Evolutionary conservation across 129 eudicot species (phyloP).

Genomic region (Erigeron canadensis): DNA sequence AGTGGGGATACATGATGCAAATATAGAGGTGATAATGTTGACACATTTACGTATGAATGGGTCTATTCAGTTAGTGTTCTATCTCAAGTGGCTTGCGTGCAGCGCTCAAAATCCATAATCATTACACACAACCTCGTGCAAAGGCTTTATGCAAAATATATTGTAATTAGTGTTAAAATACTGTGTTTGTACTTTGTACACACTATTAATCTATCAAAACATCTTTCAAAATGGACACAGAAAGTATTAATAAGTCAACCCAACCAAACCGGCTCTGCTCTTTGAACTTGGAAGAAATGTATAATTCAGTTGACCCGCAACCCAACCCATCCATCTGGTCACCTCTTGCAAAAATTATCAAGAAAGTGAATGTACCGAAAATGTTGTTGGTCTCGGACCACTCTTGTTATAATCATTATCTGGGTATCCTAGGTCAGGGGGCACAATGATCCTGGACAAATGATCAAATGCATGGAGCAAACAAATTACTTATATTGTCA

Average conservation of each 20-base stretch:
- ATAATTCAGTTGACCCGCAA: not conserved
- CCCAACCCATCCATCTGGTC: not conserved
- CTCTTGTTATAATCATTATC: conserved; percentile 81
- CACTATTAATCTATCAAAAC: too few species aligned
- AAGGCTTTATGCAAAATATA: too few species aligned
- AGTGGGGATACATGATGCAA: not conserved
- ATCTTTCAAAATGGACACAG: too few species aligned
- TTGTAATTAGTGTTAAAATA: not conserved
- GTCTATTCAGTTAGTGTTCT: not conserved
- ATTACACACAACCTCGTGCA: too few species aligned
- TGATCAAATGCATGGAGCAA: conserved; percentile 7
- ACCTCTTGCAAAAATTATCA: conserved; percentile 15
- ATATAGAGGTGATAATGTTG: not conserved
- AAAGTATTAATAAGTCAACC: too few species aligned
- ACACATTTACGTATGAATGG: not conserved
- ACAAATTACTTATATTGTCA: not conserved
- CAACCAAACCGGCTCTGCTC: too few species aligned
- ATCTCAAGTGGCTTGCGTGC: not conserved
- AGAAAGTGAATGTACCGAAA: conserved; percentile 60
- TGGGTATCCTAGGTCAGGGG: conserved; percentile 98
- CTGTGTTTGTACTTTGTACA: too few species aligned
- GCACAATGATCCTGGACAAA: conserved; percentile 82
- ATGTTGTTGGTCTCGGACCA: conserved; percentile 97
- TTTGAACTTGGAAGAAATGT: too few species aligned
- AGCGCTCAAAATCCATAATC: too few species aligned